A percentile compares a stretch with the other conserved stretches of the same genome.
Conservation (phyloP, 176 grass and related monocot species). For the Saccharum officinarum region DNA sequence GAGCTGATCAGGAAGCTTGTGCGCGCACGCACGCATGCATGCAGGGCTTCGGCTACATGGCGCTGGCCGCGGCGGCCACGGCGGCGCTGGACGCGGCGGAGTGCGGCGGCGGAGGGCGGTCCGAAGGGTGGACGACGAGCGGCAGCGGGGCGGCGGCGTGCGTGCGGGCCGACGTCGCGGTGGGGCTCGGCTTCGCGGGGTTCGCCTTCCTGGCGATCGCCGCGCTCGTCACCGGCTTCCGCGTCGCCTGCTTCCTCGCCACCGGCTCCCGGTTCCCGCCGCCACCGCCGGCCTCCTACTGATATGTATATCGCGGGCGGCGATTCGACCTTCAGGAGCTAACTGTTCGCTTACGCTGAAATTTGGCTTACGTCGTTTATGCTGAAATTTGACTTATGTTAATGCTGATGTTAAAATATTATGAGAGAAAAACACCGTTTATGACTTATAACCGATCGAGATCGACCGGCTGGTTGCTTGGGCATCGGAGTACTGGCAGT, state of each 20-base stretch:
- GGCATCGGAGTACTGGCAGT: no score
- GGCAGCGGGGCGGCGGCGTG: slow-evolving; percentile 26
- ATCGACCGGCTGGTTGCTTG: no score
- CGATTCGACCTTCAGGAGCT: not conserved
- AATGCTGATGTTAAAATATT: no score
- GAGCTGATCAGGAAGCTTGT: not conserved
- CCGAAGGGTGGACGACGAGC: not conserved
- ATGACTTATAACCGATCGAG: no score
- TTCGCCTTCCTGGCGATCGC: slow-evolving; percentile 69
- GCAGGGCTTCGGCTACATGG: slow-evolving; percentile 73
- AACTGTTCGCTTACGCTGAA: no score
- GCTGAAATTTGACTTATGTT: no score
- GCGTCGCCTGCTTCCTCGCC: slow-evolving; percentile 54
- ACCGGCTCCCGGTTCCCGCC: slow-evolving; percentile 55
- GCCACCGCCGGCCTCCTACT: not conserved
- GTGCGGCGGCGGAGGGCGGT: not conserved
- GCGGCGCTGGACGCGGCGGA: slow-evolving; percentile 46
- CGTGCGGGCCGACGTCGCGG: slow-evolving; percentile 55
- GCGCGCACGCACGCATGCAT: not conserved
- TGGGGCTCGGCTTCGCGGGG: slow-evolving; percentile 61
- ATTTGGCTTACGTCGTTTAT: no score
- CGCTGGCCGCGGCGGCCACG: slow-evolving; percentile 42
- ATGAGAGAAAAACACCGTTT: no score
- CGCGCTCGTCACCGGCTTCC: slow-evolving; percentile 68
- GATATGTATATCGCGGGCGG: not conserved